These are phyloP conservation scores for Solanum hybrid DNA, from an alignment of 305 asterid genomes.

Conservation along the genomic window DNA sequence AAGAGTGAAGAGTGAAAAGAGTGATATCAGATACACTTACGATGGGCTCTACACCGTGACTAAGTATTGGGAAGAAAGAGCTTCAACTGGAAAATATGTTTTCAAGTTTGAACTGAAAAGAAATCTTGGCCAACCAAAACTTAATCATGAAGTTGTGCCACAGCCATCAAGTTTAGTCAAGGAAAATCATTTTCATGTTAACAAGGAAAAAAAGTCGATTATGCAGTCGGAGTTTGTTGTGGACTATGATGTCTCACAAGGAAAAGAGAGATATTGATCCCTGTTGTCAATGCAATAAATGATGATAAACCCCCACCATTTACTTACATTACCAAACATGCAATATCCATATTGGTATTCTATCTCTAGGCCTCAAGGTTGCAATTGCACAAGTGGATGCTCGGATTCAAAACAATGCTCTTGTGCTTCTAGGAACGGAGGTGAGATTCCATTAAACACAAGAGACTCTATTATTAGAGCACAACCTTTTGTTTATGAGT, in stretches of 20 bases:
- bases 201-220: background rate
- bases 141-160: background rate
- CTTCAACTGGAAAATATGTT: background rate
- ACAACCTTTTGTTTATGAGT: conserved; percentile 1
- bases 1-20: background rate
- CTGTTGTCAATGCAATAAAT: background rate
- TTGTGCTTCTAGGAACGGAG: background rate
- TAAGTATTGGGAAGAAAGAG: conserved; percentile 13
- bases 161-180: background rate
- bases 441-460: conserved; percentile 19
- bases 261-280: background rate
- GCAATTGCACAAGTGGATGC: background rate
- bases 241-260: background rate
- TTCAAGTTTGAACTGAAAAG: conserved; percentile 21
- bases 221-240: background rate
- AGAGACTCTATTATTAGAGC: background rate
- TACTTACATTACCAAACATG: background rate
- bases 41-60: conserved; percentile 18
- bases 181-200: background rate
- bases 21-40: background rate
- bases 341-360: background rate
- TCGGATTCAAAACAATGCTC: background rate
- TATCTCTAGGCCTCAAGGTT: background rate
- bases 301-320: background rate
- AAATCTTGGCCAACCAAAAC: conserved; percentile 9